Evolutionary conservation across 176 grass and related monocot species (phyloP).

Genomic region (Oryza glumipatula): DNA sequence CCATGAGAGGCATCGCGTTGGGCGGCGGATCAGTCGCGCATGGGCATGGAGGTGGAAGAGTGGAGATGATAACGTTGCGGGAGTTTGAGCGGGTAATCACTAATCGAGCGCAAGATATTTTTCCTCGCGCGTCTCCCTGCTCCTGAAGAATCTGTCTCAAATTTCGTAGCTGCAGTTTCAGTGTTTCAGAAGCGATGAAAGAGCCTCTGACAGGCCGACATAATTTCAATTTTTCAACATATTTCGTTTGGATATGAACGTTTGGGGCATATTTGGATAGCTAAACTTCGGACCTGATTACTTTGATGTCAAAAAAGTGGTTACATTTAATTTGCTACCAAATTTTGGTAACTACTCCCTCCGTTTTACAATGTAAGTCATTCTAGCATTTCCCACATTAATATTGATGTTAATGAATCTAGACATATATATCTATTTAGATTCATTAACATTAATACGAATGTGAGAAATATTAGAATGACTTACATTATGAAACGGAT

Average conservation of each 20-base stretch:
- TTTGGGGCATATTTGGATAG: neutral
- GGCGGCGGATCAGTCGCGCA: slow-evolving; percentile 12
- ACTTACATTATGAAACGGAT: too few species aligned
- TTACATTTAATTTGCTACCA: too few species aligned
- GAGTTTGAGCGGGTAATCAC: slow-evolving; percentile 11
- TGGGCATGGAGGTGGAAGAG: slow-evolving; percentile 6
- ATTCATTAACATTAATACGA: too few species aligned
- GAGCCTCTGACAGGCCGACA: neutral
- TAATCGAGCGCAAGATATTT: slow-evolving; percentile 31
- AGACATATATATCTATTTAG: too few species aligned
- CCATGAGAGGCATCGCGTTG: slow-evolving; percentile 56
- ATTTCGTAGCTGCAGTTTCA: neutral
- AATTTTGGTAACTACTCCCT: too few species aligned
- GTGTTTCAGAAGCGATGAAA: neutral
- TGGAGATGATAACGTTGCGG: slow-evolving; percentile 39
- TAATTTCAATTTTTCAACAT: neutral
- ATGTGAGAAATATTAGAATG: too few species aligned
- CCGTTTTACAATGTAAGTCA: too few species aligned
- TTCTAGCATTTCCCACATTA: too few species aligned
- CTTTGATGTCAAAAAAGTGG: too few species aligned
- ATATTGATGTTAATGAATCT: too few species aligned
- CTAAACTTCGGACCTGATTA: neutral
- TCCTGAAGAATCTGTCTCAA: neutral
- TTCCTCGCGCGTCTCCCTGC: neutral
- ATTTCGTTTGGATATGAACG: neutral